Conservation (phyloP, 306 rosid species). For the Gastrolobium bilobum region DNA sequence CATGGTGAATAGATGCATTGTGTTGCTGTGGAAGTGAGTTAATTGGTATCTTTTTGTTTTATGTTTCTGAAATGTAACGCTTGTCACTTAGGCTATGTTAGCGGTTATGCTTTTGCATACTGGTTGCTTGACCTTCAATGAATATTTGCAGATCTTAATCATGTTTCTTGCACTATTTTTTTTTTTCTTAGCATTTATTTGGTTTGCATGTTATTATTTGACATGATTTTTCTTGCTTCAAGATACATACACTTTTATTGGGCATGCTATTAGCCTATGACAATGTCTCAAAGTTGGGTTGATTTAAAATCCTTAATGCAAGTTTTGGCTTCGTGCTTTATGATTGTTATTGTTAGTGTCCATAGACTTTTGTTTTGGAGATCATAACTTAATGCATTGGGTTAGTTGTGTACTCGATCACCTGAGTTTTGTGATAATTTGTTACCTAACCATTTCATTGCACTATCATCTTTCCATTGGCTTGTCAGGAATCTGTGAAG, state of each 20-base stretch:
- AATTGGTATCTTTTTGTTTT: not conserved
- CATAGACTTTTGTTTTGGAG: not conserved
- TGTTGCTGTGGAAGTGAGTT: not conserved
- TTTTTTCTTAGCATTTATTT: constrained; percentile 6
- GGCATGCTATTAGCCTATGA: not conserved
- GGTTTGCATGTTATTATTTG: constrained; percentile 24
- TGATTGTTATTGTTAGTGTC: constrained; percentile 10
- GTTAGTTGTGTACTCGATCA: not conserved
- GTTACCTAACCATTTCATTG: not conserved
- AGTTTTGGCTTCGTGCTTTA: constrained; percentile 26
- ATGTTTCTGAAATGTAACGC: not conserved
- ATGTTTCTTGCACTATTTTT: not conserved
- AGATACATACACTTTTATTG: constrained; percentile 23
- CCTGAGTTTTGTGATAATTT: not conserved
- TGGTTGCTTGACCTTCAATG: constrained; percentile 18
- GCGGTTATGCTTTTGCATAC: constrained; percentile 23
- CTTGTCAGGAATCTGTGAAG: constrained; percentile 82
- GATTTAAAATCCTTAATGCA: constrained; percentile 19
- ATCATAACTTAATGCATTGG: not conserved
- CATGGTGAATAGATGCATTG: constrained; percentile 8
- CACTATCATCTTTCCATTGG: constrained; percentile 32
- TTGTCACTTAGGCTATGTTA: constrained; percentile 7
- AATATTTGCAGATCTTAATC: constrained; percentile 5
- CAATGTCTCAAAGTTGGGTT: not conserved
- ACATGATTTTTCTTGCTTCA: constrained; percentile 16